phyloP scores from a whole-genome alignment of 371 early-diverging fungal genomes.

The Mucor saturninus region DNA sequence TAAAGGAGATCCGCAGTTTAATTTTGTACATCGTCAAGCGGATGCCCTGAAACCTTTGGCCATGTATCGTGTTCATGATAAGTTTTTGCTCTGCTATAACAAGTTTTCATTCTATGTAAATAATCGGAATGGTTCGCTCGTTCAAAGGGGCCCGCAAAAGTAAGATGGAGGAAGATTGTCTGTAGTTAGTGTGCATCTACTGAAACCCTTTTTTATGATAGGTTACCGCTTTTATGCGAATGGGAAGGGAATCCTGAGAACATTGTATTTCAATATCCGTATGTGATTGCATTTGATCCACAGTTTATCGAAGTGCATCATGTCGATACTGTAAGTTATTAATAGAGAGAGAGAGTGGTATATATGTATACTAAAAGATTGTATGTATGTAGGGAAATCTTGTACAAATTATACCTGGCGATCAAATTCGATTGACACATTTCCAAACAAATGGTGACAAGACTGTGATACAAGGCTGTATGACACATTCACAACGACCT shows the following conservation, averaged over 20 bases:
- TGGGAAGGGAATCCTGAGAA: slow-evolving; percentile 66
- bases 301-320: slow-evolving; percentile 90
- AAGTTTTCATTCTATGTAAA: slow-evolving; percentile 89
- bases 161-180: slow-evolving; percentile 14
- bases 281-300: slow-evolving; percentile 84
- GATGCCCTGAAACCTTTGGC: slow-evolving; percentile 72
- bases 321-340: slow-evolving; percentile 70
- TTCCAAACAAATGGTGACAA: slow-evolving; percentile 15
- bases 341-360: not conserved
- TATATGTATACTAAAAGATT: not conserved
- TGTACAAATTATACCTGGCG: slow-evolving; percentile 55
- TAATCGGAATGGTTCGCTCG: slow-evolving; percentile 54
- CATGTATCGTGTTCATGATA: slow-evolving; percentile 72
- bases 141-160: slow-evolving; percentile 39
- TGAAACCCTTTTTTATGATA: not conserved
- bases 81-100: slow-evolving; percentile 82
- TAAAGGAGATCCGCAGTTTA: slow-evolving; percentile 72
- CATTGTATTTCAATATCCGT: slow-evolving; percentile 77
- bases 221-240: slow-evolving; percentile 23
- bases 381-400: slow-evolving; percentile 58
- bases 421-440: slow-evolving; percentile 44
- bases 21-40: slow-evolving; percentile 73
- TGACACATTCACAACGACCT: slow-evolving; percentile 30
- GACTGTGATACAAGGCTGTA: slow-evolving; percentile 33
- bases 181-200: not conserved